Conservation (phyloP, 2,329 filamentous ascomycete genomes). For the Spiromastix sp. region DNA sequence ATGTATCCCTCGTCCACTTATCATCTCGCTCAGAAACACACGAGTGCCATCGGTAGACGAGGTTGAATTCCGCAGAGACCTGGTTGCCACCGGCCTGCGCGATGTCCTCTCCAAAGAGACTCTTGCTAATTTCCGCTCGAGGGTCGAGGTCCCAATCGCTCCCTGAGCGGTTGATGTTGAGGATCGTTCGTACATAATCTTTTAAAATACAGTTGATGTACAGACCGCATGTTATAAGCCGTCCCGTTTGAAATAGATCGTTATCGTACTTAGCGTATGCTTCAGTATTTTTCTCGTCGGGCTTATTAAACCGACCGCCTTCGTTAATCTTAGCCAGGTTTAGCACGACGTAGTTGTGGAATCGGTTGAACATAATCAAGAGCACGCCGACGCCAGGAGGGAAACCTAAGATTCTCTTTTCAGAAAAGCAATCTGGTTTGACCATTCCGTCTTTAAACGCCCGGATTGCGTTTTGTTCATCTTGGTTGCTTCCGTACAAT, state of each 20-base stretch:
- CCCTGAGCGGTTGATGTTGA: constrained; percentile 29
- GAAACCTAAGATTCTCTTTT: constrained; percentile 21
- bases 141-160: constrained; percentile 36
- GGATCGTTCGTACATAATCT: constrained; percentile 23
- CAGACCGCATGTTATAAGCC: constrained; percentile 22
- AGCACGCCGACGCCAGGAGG: constrained; percentile 25
- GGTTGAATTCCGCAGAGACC: constrained; percentile 43
- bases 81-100: constrained; percentile 39
- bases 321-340: constrained; percentile 33
- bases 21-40: constrained; percentile 60
- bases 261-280: constrained; percentile 27
- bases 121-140: constrained; percentile 23
- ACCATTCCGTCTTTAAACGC: constrained; percentile 27
- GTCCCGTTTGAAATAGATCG: constrained; percentile 25
- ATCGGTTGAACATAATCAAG: constrained; percentile 29
- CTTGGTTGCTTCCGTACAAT: constrained; percentile 30
- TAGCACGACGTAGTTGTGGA: constrained; percentile 31
- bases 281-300: constrained; percentile 23
- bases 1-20: constrained; percentile 59
- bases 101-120: constrained; percentile 17
- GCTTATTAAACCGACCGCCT: constrained; percentile 23
- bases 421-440: constrained; percentile 29
- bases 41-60: constrained; percentile 50
- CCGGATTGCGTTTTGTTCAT: constrained; percentile 26
- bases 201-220: constrained; percentile 27